A percentile compares a stretch with the other conserved stretches of the same genome.
Conservation (phyloP, 2,329 filamentous ascomycete species). For the Lachnellula suecica region DNA sequence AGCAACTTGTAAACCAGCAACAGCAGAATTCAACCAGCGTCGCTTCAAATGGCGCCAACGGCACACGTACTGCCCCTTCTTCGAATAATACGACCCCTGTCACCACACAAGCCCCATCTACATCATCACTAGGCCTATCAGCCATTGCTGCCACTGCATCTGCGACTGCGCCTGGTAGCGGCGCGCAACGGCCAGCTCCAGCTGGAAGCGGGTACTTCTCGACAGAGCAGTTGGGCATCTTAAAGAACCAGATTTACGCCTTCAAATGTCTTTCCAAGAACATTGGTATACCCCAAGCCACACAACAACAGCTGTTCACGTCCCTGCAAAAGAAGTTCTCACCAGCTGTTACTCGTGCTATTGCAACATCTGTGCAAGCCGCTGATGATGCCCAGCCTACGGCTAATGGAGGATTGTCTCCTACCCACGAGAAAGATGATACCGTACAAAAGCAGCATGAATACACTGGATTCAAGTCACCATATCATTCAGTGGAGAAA, state of each 20-base stretch:
- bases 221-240: constrained; percentile 72
- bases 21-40: constrained; percentile 55
- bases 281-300: constrained; percentile 70
- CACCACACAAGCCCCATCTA: constrained; percentile 19
- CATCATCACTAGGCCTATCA: constrained; percentile 31
- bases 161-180: constrained; percentile 22
- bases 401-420: constrained; percentile 34
- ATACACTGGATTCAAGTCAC: constrained; percentile 61
- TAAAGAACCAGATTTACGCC: constrained; percentile 84
- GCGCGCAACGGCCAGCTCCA: constrained; percentile 27
- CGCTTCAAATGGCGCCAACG: constrained; percentile 56
- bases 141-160: constrained; percentile 25
- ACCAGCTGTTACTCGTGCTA: constrained; percentile 17
- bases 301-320: constrained; percentile 82
- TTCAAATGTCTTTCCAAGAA: constrained; percentile 92
- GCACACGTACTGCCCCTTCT: constrained; percentile 41
- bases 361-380: constrained; percentile 23
- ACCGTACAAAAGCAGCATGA: constrained; percentile 50
- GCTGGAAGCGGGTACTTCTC: constrained; percentile 62
- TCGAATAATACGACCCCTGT: constrained; percentile 20
- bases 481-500: constrained; percentile 49
- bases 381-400: constrained; percentile 35
- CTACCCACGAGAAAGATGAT: constrained; percentile 33
- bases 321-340: constrained; percentile 61
- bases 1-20: constrained; percentile 41